Evolutionary conservation across 305 asterid genomes (phyloP), one percentile per base, ranked within the genome.

Genomic region (Withania somnifera): DNA sequence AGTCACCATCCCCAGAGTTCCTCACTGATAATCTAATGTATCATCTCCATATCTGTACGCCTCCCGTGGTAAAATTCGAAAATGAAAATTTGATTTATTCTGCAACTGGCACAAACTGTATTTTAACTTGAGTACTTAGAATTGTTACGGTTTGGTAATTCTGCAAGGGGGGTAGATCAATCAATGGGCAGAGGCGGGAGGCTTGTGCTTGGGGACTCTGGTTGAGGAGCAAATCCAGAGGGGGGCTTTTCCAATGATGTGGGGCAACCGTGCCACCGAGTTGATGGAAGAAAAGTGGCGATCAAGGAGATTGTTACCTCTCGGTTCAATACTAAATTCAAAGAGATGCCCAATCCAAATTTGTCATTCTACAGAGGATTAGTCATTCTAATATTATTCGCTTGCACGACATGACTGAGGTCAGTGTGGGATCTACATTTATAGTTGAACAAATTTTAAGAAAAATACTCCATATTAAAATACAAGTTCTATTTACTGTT

Each of bases 331-430:
- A 69, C 82, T 52, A 93, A 92, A 86, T 88, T 95, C 63, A 92
- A 89, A 57, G 97, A 92, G 26, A 90, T 91, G 67, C 91, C 93
- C 28, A 90, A 88, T 93, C 95, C 1, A 98, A 95, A 90, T 93
- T 95, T 88, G 84, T 88, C 80, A 92, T 95, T 77, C 88, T 95
- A 66, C 89, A 88, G 91, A 89, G 91, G n/a, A 90, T 92, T 61
- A 90, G 89, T 89, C 98, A 93, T 86, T 98, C 98, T 0, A 95
- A 95, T 84, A 95, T 95, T 78, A 93, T 91, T 83, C 91, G 91
- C 24, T 88, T 95, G 91, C 97, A 89, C 86, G 98, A 92, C 60
- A 92, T 95, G 98, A 92, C 92, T 76, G 95, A 94, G 97, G 97
- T 93, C 34, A 30, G 34, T 30, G 34, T 30, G 34, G 1, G 34